These are phyloP conservation scores for Lolium multiflorum DNA, from an alignment of 176 grass and related monocot species.

Conservation along the genomic window DNA sequence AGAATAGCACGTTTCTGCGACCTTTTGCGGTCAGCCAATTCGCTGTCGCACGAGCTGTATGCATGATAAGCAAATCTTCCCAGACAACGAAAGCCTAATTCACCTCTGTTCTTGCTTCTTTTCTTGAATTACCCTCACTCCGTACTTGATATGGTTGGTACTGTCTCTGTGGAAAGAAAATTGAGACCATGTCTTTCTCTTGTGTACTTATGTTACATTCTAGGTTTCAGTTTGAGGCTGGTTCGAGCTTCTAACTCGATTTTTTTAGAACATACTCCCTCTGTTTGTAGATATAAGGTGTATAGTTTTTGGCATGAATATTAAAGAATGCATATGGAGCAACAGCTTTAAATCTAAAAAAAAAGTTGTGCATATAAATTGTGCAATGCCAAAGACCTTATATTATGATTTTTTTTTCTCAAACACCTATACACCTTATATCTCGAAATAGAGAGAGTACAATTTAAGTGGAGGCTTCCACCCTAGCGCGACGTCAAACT, in stretches of 20 bases:
- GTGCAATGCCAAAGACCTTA: too few relatives aligned
- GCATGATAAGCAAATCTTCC: background rate
- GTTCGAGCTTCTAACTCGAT: background rate
- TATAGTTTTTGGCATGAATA: too few relatives aligned
- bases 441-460: too few relatives aligned
- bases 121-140: background rate
- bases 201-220: background rate
- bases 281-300: too few relatives aligned
- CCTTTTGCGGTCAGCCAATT: conserved; percentile 49
- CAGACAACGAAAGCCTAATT: conserved; percentile 22
- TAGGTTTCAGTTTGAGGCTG: background rate
- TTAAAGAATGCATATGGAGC: too few relatives aligned
- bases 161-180: background rate
- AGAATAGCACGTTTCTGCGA: conserved; percentile 38
- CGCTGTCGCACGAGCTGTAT: conserved; percentile 37
- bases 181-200: background rate
- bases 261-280: background rate
- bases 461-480: background rate
- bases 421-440: too few relatives aligned
- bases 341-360: too few relatives aligned
- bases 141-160: background rate
- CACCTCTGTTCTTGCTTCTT: background rate
- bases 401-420: too few relatives aligned
- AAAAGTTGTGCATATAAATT: too few relatives aligned
- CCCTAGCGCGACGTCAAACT: background rate